Conservation (phyloP, 1,284 basidiomycete genomes). For the Tilletia setariae region DNA sequence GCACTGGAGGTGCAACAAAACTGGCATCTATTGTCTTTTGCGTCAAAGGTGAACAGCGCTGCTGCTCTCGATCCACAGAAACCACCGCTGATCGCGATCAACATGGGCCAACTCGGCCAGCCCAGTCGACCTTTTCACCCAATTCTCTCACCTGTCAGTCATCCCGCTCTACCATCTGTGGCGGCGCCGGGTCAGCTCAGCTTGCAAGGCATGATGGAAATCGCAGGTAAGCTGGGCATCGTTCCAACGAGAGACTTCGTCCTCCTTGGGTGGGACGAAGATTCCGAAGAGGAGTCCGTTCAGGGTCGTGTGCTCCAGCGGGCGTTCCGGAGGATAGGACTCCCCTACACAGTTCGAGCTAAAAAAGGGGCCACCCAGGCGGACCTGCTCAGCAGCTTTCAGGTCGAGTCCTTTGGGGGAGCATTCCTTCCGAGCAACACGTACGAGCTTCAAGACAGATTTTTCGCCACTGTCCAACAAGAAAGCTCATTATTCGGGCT, state of each 20-base stretch:
- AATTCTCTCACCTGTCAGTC: slow-evolving; percentile 23
- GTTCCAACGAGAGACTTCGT: neutral
- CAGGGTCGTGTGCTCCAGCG: slow-evolving; percentile 8
- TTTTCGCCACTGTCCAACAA: slow-evolving; percentile 6
- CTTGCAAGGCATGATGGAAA: slow-evolving; percentile 18
- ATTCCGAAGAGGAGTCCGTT: slow-evolving; percentile 9
- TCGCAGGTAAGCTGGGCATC: slow-evolving; percentile 11
- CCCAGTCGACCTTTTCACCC: slow-evolving; percentile 21
- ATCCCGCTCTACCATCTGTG: slow-evolving; percentile 21
- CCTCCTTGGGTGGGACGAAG: neutral
- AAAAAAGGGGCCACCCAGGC: too few relatives aligned
- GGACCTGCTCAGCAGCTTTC: neutral
- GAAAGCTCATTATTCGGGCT: slow-evolving; percentile 15
- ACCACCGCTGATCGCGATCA: slow-evolving; percentile 27
- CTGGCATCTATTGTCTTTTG: slow-evolving; percentile 20
- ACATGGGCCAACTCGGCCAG: slow-evolving; percentile 24
- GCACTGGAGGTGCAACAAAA: slow-evolving; percentile 21
- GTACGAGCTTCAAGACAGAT: neutral
- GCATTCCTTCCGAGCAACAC: neutral
- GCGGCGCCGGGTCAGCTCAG: slow-evolving; percentile 26
- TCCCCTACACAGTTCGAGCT: neutral
- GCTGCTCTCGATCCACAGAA: slow-evolving; percentile 15
- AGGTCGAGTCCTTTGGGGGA: neutral
- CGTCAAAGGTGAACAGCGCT: slow-evolving; percentile 15
- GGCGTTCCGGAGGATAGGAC: neutral